phyloP scores from a whole-genome alignment of 208 protist genomes.

The Crithidia thermophila region DNA sequence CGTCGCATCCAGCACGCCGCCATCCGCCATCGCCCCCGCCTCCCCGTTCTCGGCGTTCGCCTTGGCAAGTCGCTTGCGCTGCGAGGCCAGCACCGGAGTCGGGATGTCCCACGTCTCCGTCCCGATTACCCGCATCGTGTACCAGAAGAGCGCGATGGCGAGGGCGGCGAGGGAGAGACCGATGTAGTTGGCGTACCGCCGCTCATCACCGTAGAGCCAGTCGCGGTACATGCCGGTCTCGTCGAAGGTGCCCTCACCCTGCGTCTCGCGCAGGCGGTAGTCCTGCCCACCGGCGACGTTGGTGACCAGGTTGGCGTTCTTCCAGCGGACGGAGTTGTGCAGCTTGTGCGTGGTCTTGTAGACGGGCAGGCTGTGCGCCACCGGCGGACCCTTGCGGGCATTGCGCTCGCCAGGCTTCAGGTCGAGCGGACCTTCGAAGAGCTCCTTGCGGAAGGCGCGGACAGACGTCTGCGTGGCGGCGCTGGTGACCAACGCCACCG shows the following conservation, averaged over 20 bases:
- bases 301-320: constrained; percentile 84
- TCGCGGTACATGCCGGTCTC: constrained; percentile 90
- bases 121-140: constrained; percentile 83
- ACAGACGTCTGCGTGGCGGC: constrained; percentile 18
- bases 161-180: constrained; percentile 54
- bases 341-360: constrained; percentile 91
- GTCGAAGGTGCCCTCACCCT: constrained; percentile 83
- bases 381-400: constrained; percentile 80
- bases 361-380: constrained; percentile 84
- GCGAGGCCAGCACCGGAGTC: constrained; percentile 72
- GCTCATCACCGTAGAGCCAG: constrained; percentile 90
- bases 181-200: constrained; percentile 88
- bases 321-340: constrained; percentile 82
- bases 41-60: constrained; percentile 12
- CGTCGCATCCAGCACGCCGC: not conserved
- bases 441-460: constrained; percentile 75
- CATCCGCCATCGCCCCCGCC: not conserved
- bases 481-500: not conserved
- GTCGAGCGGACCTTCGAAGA: constrained; percentile 86
- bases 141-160: constrained; percentile 75
- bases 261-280: constrained; percentile 83
- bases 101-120: constrained; percentile 89
- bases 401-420: constrained; percentile 72
- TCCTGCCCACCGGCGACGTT: constrained; percentile 85
- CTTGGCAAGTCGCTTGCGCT: constrained; percentile 56